Evolutionary conservation across 2,329 filamentous ascomycete genomes (phyloP).

Genomic region (Aspergillus brunneoviolaceus): DNA sequence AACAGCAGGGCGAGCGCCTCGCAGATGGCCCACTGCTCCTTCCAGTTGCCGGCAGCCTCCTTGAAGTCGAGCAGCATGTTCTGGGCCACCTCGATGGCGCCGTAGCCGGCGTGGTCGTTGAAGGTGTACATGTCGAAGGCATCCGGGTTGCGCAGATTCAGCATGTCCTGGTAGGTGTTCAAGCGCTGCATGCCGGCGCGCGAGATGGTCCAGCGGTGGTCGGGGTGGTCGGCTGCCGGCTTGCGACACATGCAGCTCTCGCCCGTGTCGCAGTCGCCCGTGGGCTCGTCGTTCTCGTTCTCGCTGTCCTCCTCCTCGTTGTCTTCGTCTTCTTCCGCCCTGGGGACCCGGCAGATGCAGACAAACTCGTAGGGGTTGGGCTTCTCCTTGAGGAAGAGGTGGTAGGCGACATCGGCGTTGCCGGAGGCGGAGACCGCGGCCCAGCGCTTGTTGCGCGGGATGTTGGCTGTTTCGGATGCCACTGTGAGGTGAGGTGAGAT

Average conservation of each 20-base stretch:
- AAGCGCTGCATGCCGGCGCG: conserved; percentile 5
- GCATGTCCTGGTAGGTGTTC: conserved; percentile 15
- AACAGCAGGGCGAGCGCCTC: conserved; percentile 39
- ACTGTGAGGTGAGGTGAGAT: too few relatives aligned
- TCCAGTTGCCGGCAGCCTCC: conserved; percentile 37
- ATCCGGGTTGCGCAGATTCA: conserved; percentile 39
- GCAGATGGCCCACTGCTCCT: conserved; percentile 45
- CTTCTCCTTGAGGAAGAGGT: not conserved
- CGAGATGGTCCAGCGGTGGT: conserved; percentile 9
- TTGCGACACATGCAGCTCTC: conserved; percentile 14
- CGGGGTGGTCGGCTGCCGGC: conserved; percentile 8
- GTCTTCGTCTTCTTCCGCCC: not conserved
- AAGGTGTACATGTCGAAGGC: conserved; percentile 45
- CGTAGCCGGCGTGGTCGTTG: conserved; percentile 46
- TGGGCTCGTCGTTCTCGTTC: conserved; percentile 23
- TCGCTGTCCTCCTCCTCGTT: conserved; percentile 23
- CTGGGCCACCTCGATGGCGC: conserved; percentile 45
- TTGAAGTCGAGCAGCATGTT: conserved; percentile 45
- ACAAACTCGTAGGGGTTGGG: not conserved
- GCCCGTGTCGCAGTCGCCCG: conserved; percentile 21
- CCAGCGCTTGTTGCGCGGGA: too few relatives aligned
- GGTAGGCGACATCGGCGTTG: conserved; percentile 28
- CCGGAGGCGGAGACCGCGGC: conserved; percentile 21
- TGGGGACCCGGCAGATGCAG: too few relatives aligned
- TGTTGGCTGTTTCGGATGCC: too few relatives aligned